Evolutionary conservation across 2,329 filamentous ascomycete species (phyloP), one percentile per base, ranked within the genome.

Genomic region (Pseudogymnoascus destructans): DNA sequence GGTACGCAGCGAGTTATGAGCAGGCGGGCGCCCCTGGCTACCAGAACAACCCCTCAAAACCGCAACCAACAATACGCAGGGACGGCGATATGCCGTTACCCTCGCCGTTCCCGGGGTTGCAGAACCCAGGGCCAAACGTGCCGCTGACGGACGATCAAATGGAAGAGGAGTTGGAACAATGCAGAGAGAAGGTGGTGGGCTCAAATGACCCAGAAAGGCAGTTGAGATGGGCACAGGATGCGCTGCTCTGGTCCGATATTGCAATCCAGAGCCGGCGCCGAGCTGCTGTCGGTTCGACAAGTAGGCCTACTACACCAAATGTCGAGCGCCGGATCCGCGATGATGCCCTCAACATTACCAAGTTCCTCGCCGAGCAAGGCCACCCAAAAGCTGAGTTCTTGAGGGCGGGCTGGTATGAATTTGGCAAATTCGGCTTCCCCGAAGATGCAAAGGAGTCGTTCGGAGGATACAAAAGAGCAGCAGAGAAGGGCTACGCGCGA

Each of bases 131-230:
- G 56, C 86, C 90, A 60, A 95, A 95, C 70, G 86, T 98, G 17
- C 93, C 93, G 10, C 89, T 89, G 1, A 91, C 89, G 59, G 90
- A 97, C 71, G 91, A 96, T 64, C 89, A 96, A 69, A 91, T 95
- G 72, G 93, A 96, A 71, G 84, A 86, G 27, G 90, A 89, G 55
- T 74, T 98, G 57, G 93, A 95, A 74, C 86, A 85, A 69, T 89
- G 90, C 32, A 84, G 92, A 59, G 75, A 87, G 61, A 81, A 87
- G 60, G 92, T 97, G 33, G 78, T 98, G 62, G 89, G 90, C 68
- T 95, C 90, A 52, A 95, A 95, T 67, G 91, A 98, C 70, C 89
- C 95, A 55, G 86, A 95, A 65, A 95, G 95, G 83, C 93, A 98
- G 74, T 79, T 98, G 67, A 89, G 89, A 61, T 98, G 93, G 93